Evolutionary conservation across 192 early-diverging fungal genomes (phyloP), one percentile per base, ranked within the genome.

Genomic region (Geranomyces variabilis): DNA sequence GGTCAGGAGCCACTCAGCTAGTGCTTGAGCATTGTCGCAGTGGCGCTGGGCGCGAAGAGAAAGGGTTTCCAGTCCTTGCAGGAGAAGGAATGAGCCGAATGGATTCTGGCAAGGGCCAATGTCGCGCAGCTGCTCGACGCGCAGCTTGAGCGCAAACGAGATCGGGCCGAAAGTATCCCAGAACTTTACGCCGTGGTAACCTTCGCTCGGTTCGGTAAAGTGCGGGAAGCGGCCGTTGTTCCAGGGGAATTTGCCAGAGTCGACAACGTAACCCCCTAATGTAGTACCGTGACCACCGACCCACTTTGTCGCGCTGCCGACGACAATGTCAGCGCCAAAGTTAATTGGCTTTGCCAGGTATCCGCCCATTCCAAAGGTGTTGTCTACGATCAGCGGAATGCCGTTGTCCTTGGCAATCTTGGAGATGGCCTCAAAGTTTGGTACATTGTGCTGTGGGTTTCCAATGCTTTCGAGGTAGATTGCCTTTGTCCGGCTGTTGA

Each of bases 231-330:
- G 82, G 67, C 92, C 94, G 78, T 93, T 95, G 76, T 88, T 89
- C 94, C 93, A 96, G 21, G 74, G 75, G 82, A 97, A 97, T 4
- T 87, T 93, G 30, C 96, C 94, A 28, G 84, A 81, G 68, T 97
- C 96, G 49, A 97, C 73, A 21, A 96, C 87, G 49, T 95, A 88
- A 44, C 94, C 96, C 57, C 96, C 96, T 68, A 97, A 88, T 24
- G 93, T 93, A 31, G 88, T 95, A 44, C 96, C 96, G 78, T 97
- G 96, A 19, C 96, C 81, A 69, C 84, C 82, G 30, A 83, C 82
- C 96, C 96, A 97, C 83, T 97, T 97, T 36, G 94, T 97, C 19
- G 96, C 94, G 41, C 92, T 94, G 59, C 90, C 90, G 19, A 93
- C 90, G 70, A 97, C 89, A 76, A 97, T 97, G 80, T 97, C 93